Conservation (phyloP, 2,329 filamentous ascomycete species). For the Orbilia ellipsospora region DNA sequence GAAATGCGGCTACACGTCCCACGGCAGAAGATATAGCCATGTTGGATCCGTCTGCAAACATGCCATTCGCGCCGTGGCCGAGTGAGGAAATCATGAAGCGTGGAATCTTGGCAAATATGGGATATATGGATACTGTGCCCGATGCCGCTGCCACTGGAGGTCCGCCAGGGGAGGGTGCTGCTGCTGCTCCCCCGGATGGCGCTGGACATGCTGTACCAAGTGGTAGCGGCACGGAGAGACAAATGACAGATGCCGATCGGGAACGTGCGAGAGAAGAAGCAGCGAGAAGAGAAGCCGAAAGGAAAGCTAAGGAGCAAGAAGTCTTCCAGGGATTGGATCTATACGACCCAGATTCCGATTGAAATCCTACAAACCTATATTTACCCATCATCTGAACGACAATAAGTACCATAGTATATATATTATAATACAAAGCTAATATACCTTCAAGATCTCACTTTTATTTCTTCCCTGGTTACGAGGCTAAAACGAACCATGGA, state of each 20-base stretch:
- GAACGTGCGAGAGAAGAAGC: slow-evolving; percentile 57
- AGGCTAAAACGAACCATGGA: too few species aligned
- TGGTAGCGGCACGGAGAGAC: slow-evolving; percentile 57
- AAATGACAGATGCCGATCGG: slow-evolving; percentile 61
- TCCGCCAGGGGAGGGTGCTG: slow-evolving; percentile 60
- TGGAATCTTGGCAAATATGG: slow-evolving; percentile 73
- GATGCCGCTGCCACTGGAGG: slow-evolving; percentile 69
- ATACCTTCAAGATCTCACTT: too few species aligned
- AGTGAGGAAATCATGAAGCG: slow-evolving; percentile 74
- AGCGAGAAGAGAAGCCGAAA: slow-evolving; percentile 56
- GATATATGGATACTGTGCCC: slow-evolving; percentile 59
- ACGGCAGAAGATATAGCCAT: slow-evolving; percentile 62
- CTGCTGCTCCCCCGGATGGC: slow-evolving; percentile 57
- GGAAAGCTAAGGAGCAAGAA: slow-evolving; percentile 62
- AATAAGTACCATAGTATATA: too few species aligned
- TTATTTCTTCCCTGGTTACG: too few species aligned
- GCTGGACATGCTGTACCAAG: slow-evolving; percentile 56
- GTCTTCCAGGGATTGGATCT: slow-evolving; percentile 62
- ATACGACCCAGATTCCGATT: slow-evolving; percentile 64
- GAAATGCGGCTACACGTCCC: slow-evolving; percentile 57
- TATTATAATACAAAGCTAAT: too few species aligned
- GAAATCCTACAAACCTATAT: slow-evolving; percentile 1
- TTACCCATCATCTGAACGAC: background rate
- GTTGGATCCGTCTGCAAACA: slow-evolving; percentile 69
- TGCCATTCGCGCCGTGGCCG: slow-evolving; percentile 80